Percentiles rank a stretch among this genome's conserved stretches.
Evolutionary conservation across 2,329 filamentous ascomycete genomes (phyloP).

Genomic region (Beauveria asiatica): DNA sequence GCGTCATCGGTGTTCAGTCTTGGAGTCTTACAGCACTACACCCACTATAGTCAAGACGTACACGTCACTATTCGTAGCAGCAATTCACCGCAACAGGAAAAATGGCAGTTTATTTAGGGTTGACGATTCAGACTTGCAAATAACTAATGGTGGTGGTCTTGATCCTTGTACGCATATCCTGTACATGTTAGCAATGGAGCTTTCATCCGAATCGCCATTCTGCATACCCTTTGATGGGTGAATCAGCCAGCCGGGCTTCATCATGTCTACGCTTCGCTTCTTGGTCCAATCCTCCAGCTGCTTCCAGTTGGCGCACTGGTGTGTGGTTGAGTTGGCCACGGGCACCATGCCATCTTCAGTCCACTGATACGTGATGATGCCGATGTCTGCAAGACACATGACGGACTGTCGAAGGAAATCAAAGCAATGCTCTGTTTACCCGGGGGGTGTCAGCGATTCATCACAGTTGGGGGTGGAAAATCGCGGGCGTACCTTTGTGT

Average conservation of each 20-base stretch:
- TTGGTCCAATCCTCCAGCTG: slow-evolving; percentile 10
- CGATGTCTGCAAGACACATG: slow-evolving; percentile 8
- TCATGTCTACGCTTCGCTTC: slow-evolving; percentile 8
- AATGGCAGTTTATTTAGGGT: not conserved
- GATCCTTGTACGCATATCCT: slow-evolving; percentile 7
- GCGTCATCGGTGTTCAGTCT: no score
- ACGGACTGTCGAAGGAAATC: slow-evolving; percentile 9
- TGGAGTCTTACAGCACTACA: no score
- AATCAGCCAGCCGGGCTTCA: slow-evolving; percentile 9
- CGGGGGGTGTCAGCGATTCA: not conserved
- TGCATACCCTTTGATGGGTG: not conserved
- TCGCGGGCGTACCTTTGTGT: not conserved
- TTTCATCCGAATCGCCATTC: not conserved
- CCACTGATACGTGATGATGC: slow-evolving; percentile 12
- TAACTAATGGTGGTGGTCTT: slow-evolving; percentile 3
- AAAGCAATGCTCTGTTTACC: slow-evolving; percentile 7
- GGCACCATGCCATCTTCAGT: slow-evolving; percentile 3
- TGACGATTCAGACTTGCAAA: not conserved
- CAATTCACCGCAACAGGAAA: not conserved
- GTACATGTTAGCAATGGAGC: not conserved
- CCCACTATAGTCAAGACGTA: no score
- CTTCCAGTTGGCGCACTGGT: slow-evolving; percentile 12
- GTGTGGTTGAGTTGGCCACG: slow-evolving; percentile 10
- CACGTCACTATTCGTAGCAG: no score
- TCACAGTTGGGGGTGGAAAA: not conserved